Percentiles rank a stretch among this genome's conserved stretches.
Evolutionary conservation across 2,329 filamentous ascomycete species (phyloP).

Genomic region (Cylindrodendrum hubeiense): DNA sequence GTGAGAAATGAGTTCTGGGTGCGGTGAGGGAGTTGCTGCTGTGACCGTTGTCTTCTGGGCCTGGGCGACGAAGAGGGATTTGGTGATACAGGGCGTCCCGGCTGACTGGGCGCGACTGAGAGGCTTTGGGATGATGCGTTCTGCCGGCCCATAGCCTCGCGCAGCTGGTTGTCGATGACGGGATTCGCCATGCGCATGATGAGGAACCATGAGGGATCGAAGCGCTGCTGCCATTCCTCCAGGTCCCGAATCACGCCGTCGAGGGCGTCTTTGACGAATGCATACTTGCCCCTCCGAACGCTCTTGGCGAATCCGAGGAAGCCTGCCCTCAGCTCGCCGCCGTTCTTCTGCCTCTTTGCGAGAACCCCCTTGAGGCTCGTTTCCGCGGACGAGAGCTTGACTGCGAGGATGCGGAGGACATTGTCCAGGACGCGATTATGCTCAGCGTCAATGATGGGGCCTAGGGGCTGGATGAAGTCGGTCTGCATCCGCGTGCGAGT

Average conservation of each 20-base stretch:
- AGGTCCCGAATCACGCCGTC: constrained; percentile 14
- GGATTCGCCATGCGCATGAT: constrained; percentile 18
- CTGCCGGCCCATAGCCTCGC: not conserved
- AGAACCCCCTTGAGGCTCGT: constrained; percentile 6
- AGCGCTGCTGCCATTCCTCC: constrained; percentile 15
- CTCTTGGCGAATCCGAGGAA: constrained; percentile 8
- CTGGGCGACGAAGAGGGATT: not conserved
- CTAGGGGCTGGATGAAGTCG: constrained; percentile 9
- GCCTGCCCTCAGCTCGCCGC: not conserved
- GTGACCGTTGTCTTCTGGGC: not conserved
- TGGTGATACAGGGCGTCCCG: constrained; percentile 5
- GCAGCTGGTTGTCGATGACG: constrained; percentile 4
- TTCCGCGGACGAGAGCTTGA: constrained; percentile 1
- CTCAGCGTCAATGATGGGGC: constrained; percentile 2
- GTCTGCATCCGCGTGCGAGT: constrained; percentile 5
- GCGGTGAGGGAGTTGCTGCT: not conserved
- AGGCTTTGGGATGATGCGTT: too few relatives aligned
- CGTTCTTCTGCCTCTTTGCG: not conserved
- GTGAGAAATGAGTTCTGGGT: not conserved
- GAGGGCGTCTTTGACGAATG: constrained; percentile 9
- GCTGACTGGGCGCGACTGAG: too few relatives aligned
- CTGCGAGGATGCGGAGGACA: constrained; percentile 9
- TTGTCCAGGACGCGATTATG: constrained; percentile 12
- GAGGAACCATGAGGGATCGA: constrained; percentile 22
- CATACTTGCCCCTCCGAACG: constrained; percentile 7